Evolutionary conservation across 2,329 filamentous ascomycete species (phyloP), one percentile per base, ranked within the genome.

Genomic region (Apiospora rasikravindrae): DNA sequence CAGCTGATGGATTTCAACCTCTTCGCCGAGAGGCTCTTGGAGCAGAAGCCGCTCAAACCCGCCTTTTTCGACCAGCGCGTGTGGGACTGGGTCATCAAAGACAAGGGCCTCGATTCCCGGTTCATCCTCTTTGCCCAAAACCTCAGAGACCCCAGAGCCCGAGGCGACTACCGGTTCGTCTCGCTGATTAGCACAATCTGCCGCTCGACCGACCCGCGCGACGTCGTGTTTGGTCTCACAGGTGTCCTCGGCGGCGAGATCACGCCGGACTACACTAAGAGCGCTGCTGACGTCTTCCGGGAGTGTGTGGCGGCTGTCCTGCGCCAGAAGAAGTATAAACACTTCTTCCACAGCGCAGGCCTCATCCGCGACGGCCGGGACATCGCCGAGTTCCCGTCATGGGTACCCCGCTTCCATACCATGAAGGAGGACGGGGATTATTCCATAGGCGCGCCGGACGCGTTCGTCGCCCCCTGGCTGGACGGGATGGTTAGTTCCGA

Each of bases 1-100:
- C 53, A 70, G 40, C n/a, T 70, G 7, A 4, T 33, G 26, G 53
- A 70, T 16, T 70, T 70, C 24, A 37, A 70, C 22, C 40, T 70
- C 26, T 70, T 67, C 26, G 19, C 69, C 19, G 26, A 49, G 24
- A 37, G 69, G 22, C 24, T 70, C 10, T 10, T 67, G 42, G 14
- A 24, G 2, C 69, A 70, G 8, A 49, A 42, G 1, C 69, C 61
- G 4, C 16, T 24, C 3, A 66, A 40, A 16, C 61, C 61, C 19
- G 13, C 40, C 5, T 66, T 66, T 19, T 66, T 66, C 29, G 40
- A 66, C 61, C 29, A 24, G 3, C 29, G 61, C 19, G 61, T 66
- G 29, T 66, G 29, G 61, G 29, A 37, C 14, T 40, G 33, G 14
- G 61, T 66, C 10, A 16, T 42, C 29, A 66, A 49, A 6, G 42